Evolutionary conservation across 495 filamentous ascomycete genomes (phyloP).

Genomic region (Aspergillus carlsbadensis): DNA sequence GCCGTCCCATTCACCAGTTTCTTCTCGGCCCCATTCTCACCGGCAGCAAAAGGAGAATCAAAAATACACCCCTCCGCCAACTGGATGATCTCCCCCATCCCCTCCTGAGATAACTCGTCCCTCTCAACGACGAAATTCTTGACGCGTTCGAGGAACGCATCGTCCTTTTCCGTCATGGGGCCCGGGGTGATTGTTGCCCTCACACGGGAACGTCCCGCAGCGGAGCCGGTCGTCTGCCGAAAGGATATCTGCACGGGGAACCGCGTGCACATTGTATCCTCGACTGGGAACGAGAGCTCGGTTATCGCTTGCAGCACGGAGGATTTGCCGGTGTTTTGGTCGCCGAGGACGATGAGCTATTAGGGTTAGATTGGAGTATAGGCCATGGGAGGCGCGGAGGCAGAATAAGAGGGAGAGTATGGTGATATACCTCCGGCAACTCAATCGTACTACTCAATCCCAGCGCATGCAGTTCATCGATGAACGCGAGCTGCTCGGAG

Average conservation of each 20-base stretch:
- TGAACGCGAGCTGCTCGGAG: constrained; percentile 12
- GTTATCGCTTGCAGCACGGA: constrained; percentile 8
- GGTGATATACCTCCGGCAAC: constrained; percentile 1
- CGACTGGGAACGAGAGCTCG: constrained; percentile 4
- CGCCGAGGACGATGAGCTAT: constrained; percentile 5
- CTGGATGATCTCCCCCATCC: constrained; percentile 7
- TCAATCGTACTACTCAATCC: constrained; percentile 5
- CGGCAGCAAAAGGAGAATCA: neutral
- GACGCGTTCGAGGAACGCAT: neutral
- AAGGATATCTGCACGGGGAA: constrained; percentile 11
- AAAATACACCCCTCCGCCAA: too few relatives aligned
- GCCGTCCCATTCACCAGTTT: too few relatives aligned
- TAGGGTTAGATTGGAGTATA: too few relatives aligned
- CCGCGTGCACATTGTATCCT: constrained; percentile 4
- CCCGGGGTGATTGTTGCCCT: constrained; percentile 7
- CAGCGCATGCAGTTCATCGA: constrained; percentile 6
- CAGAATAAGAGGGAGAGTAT: too few relatives aligned
- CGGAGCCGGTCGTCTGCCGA: neutral
- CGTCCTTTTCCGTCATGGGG: neutral
- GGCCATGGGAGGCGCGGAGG: too few relatives aligned
- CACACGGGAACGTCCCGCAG: neutral
- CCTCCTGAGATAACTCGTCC: neutral
- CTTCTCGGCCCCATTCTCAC: neutral
- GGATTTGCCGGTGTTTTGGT: constrained; percentile 7
- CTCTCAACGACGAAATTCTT: neutral